phyloP scores from a whole-genome alignment of 2,329 filamentous ascomycete genomes.

The Calonectria hawksworthii region DNA sequence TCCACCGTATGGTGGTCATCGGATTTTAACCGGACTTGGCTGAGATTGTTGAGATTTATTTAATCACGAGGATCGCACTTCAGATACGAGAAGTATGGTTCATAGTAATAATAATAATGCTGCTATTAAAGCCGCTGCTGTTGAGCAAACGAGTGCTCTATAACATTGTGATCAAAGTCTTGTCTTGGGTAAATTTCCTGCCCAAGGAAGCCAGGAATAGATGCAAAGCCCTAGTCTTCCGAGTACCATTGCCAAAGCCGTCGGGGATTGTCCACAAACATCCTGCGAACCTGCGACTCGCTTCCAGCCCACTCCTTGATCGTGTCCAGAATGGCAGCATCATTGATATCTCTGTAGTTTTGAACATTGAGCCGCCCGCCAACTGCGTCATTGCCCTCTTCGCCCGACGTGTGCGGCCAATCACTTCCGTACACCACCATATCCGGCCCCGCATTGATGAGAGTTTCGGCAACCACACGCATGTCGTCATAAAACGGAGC shows the following conservation, averaged over 20 bases:
- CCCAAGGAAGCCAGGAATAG: neutral
- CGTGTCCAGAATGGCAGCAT: neutral
- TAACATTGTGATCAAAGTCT: neutral
- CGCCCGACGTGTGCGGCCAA: neutral
- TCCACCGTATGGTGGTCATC: neutral
- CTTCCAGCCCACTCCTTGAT: neutral
- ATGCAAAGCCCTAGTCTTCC: neutral
- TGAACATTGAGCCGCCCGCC: neutral
- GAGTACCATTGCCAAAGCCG: conserved; percentile 9
- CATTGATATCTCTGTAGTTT: neutral
- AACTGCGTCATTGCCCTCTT: neutral
- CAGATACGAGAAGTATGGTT: neutral
- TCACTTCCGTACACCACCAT: conserved; percentile 8
- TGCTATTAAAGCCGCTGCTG: neutral
- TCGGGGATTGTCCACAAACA: conserved; percentile 7
- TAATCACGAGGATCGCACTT: neutral
- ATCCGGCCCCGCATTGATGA: neutral
- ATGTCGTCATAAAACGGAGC: neutral
- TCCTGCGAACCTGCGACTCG: neutral
- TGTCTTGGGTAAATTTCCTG: neutral
- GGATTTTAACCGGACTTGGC: neutral
- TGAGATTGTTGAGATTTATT: neutral
- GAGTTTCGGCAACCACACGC: neutral
- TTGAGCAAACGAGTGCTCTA: neutral
- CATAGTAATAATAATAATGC: neutral